Evolutionary conservation across 495 filamentous ascomycete species (phyloP), one percentile per base, ranked within the genome.

Genomic region (Xylaria telfairii): DNA sequence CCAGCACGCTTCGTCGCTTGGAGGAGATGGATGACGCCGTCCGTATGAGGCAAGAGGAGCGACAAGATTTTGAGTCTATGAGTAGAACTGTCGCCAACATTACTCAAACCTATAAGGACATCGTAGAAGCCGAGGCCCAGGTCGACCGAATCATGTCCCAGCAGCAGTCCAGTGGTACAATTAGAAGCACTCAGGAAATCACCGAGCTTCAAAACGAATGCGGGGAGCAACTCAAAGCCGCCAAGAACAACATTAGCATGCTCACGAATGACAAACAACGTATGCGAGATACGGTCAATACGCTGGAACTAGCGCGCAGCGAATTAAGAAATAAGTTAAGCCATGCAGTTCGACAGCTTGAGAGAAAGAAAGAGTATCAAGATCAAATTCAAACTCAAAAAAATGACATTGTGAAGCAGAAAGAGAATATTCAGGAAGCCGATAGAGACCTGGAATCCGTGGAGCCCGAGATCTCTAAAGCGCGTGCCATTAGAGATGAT

Each of bases 171-270:
- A 80, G 84, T 71, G 88, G 89, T 3, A 74, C 85, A 19, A 82
- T 87, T 6, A 89, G 91, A 70, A 91, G 91, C 8, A 81, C 93
- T 21, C 91, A 97, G 62, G 92, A 97, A 71, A 93, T 98, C 69
- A 92, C 94, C 72, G 88, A 92, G 19, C 87, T 96, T 62, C 88
- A 93, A 66, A 87, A 88, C 26, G 77, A 82, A 34, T 86, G 90
- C 72, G 87, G 85, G n/a, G 93, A 94, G 70, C 88, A 92, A 75
- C 83, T 88, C 30, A 85, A 89, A 68, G 75, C 79, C n/a, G 74
- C 89, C 12, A 92, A 91, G 74, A 83, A 87, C 41, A 85, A 82
- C 34, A 86, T 94, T 17, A 76, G 83, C 19, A 91, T 90, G 66
- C 78, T 96, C 39, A 86, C 84, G 0, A 78, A 77, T 4, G 93